Evolutionary conservation across 495 filamentous ascomycete genomes (phyloP).

Genomic region (Penicillium nucicola): DNA sequence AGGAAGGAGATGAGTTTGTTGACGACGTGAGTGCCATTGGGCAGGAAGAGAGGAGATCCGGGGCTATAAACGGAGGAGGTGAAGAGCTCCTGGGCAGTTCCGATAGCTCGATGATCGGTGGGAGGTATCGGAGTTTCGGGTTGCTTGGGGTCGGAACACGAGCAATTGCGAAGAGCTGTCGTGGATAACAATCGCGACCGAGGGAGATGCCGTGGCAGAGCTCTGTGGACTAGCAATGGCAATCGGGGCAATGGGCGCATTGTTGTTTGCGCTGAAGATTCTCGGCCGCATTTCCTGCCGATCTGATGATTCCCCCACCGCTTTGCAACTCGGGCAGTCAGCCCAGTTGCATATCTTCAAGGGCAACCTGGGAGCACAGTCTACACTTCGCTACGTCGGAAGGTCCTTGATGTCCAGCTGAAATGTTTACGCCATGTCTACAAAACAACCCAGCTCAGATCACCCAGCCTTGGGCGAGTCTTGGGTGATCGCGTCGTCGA

Average conservation of each 20-base stretch:
- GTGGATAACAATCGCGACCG: constrained; percentile 34
- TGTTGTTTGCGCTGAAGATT: constrained; percentile 19
- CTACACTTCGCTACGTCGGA: not conserved
- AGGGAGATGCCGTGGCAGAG: constrained; percentile 1
- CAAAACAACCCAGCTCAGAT: constrained; percentile 16
- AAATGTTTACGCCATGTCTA: constrained; percentile 28
- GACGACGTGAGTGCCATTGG: constrained; percentile 80
- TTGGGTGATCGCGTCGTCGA: constrained; percentile 35
- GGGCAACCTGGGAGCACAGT: not conserved
- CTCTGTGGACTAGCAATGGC: constrained; percentile 5
- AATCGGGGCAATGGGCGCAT: constrained; percentile 27
- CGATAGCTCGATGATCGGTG: constrained; percentile 68
- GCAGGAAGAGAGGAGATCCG: constrained; percentile 84
- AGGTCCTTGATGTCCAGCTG: constrained; percentile 3
- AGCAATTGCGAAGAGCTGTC: constrained; percentile 31
- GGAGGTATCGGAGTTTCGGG: constrained; percentile 25
- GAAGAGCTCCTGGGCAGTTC: constrained; percentile 71
- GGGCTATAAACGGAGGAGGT: constrained; percentile 76
- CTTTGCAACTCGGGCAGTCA: constrained; percentile 16
- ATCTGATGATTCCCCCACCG: constrained; percentile 22
- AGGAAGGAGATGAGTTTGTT: constrained; percentile 84
- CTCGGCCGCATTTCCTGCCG: constrained; percentile 14
- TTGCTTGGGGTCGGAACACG: constrained; percentile 33
- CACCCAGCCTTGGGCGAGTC: constrained; percentile 35
- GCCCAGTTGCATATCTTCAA: not conserved